These are phyloP conservation scores for Nakazawaea laoshanensis DNA, from an alignment of 805 yeast species.

Conservation along the genomic window DNA sequence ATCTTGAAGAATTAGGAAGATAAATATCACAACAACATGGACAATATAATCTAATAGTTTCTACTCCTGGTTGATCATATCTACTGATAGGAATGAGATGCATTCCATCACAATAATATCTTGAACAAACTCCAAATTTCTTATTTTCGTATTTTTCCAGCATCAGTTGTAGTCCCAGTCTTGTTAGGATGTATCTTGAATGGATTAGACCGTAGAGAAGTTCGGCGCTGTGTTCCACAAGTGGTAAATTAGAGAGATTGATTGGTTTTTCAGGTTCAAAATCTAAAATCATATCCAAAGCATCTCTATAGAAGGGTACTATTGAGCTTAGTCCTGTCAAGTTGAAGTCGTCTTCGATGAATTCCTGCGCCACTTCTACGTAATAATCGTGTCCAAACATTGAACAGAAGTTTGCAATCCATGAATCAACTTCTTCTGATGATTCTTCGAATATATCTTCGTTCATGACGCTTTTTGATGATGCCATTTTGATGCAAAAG, in stretches of 20 bases:
- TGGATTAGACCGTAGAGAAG: slow-evolving; percentile 89
- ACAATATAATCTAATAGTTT: slow-evolving; percentile 87
- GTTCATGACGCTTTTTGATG: neutral
- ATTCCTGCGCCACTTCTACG: slow-evolving; percentile 86
- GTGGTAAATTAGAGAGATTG: slow-evolving; percentile 59
- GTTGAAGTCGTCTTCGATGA: slow-evolving; percentile 94
- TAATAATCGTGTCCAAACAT: slow-evolving; percentile 82
- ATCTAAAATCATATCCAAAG: slow-evolving; percentile 84
- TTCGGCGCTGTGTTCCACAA: slow-evolving; percentile 87
- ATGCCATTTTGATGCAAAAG: too few relatives aligned
- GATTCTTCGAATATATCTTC: slow-evolving; percentile 12
- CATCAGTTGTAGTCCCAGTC: slow-evolving; percentile 83
- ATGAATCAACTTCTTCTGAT: slow-evolving; percentile 55
- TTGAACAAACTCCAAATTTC: slow-evolving; percentile 88
- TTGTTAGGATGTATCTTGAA: slow-evolving; percentile 81
- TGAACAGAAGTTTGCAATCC: slow-evolving; percentile 78
- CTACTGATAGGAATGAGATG: slow-evolving; percentile 88
- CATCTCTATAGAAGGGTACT: slow-evolving; percentile 88
- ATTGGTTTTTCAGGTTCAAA: slow-evolving; percentile 57
- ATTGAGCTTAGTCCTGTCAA: slow-evolving; percentile 79
- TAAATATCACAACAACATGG: slow-evolving; percentile 92
- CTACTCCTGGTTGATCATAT: slow-evolving; percentile 83
- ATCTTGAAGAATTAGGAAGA: slow-evolving; percentile 79
- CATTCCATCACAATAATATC: slow-evolving; percentile 84
- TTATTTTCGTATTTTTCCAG: slow-evolving; percentile 89